phyloP scores from a whole-genome alignment of 108 stramenopile species.

The Schizochytrium sp. region DNA sequence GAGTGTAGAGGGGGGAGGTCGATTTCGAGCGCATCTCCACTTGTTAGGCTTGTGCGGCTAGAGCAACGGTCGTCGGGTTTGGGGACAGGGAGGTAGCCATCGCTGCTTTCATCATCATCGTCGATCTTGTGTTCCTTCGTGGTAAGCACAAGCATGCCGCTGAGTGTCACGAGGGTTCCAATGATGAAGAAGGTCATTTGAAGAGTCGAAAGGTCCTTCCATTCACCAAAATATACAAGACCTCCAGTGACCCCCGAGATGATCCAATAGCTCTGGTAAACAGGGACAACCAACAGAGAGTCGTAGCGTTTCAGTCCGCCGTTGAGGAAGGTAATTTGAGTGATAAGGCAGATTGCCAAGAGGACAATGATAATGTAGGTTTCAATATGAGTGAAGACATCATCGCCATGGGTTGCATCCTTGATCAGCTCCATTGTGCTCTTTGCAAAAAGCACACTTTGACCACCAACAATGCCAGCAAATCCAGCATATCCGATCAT shows the following conservation, averaged over 20 bases:
- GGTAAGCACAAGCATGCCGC: slow-evolving; percentile 39
- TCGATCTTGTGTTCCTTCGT: slow-evolving; percentile 48
- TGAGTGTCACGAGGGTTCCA: slow-evolving; percentile 22
- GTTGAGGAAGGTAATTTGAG: slow-evolving; percentile 72
- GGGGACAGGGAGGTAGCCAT: slow-evolving; percentile 21
- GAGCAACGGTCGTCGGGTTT: not conserved
- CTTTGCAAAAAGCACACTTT: slow-evolving; percentile 72
- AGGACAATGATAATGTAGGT: slow-evolving; percentile 65
- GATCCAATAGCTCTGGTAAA: slow-evolving; percentile 73
- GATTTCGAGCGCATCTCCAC: not conserved
- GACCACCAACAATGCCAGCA: slow-evolving; percentile 73
- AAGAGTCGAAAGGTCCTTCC: not conserved
- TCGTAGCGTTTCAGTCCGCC: slow-evolving; percentile 72
- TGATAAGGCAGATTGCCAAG: slow-evolving; percentile 64
- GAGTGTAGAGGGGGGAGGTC: not conserved
- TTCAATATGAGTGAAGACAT: slow-evolving; percentile 61
- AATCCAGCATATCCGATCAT: slow-evolving; percentile 67
- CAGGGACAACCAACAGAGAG: slow-evolving; percentile 69
- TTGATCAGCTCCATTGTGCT: slow-evolving; percentile 69
- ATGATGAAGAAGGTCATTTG: slow-evolving; percentile 23
- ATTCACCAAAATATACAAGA: slow-evolving; percentile 75
- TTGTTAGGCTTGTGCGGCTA: not conserved
- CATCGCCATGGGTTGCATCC: slow-evolving; percentile 68
- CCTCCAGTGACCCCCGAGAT: slow-evolving; percentile 69
- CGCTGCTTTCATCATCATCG: slow-evolving; percentile 23